A percentile compares a stretch with the other conserved stretches of the same genome.
Conservation (phyloP, 768 basidiomycete species). For the Paxillus ammoniavirescens region DNA sequence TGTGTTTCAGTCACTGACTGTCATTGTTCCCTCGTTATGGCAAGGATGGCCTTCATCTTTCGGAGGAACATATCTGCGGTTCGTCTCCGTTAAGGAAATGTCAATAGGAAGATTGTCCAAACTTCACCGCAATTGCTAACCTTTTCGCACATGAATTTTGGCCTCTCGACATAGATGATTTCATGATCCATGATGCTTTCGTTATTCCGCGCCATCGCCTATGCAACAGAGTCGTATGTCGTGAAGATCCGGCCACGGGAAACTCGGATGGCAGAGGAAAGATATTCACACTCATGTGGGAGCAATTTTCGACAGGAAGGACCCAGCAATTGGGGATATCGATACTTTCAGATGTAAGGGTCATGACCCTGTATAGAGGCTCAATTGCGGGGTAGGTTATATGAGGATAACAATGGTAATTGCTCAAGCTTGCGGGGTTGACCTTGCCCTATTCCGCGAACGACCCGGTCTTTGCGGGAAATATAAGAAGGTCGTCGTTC, state of each 20-base stretch:
- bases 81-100: constrained; percentile 20
- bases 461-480: neutral
- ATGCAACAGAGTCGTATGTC: constrained; percentile 6
- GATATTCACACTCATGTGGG: constrained; percentile 8
- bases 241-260: constrained; percentile 25
- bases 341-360: neutral
- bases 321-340: neutral
- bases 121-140: constrained; percentile 19
- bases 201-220: neutral
- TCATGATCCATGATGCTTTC: neutral
- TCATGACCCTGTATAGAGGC: neutral
- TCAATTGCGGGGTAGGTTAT: constrained; percentile 13
- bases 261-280: constrained; percentile 15
- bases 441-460: neutral
- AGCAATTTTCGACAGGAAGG: neutral
- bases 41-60: constrained; percentile 27
- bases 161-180: constrained; percentile 9
- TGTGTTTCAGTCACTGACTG: constrained; percentile 13
- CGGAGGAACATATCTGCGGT: constrained; percentile 18
- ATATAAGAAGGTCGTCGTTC: neutral
- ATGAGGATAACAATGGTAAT: neutral
- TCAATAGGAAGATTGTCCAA: constrained; percentile 4
- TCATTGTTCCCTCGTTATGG: constrained; percentile 33
- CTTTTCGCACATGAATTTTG: constrained; percentile 11
- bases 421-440: neutral